Evolutionary conservation across 2,329 filamentous ascomycete genomes (phyloP), one percentile per base, ranked within the genome.

Genomic region (Pyrenophora teres): DNA sequence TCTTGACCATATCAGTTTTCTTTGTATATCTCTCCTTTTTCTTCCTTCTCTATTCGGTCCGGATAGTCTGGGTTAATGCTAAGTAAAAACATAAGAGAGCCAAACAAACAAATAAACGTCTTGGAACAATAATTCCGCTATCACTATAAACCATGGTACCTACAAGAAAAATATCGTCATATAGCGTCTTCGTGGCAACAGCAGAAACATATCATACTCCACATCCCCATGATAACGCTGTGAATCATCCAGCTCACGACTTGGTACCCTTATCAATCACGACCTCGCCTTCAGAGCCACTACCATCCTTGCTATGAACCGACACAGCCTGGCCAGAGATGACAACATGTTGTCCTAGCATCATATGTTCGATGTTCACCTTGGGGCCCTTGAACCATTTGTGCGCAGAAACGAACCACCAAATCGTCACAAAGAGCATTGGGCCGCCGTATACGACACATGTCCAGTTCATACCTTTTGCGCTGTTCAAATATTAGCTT

Each of bases 311-410:
- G 35, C 18, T 16, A 16, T 37, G 18, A 18, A 16, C 18, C 3
- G 35, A 30, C 10, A 30, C 27, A 30, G 27, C 9, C 27, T 12
- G 8, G 12, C 27, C 27, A 1, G 27, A 30, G 27, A 30, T 30
- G 3, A 30, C 27, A 30, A 4, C 27, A 30, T 30, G 7, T 2
- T 10, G 9, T 30, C 76, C 77, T 12, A 77, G 65, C 77, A 80
- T 80, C 63, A 76, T 62, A 70, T 85, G 82, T 59, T 84, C 80
- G 21, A 88, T 75, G 62, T 88, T 88, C 54, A 89, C 82, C 74
- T 84, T 87, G 0, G 87, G 86, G 0, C 87, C 87, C 63, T 83
- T 86, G 72, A 89, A 89, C 86, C 86, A 89, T 63, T 83, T 86
- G 41, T 78, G 78, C 8, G 86, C 86, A 59, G 81, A 80, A 4